Base-by-base conservation (phyloP, 371 early-diverging fungal genomes). In the Mortierella sp. region DNA sequence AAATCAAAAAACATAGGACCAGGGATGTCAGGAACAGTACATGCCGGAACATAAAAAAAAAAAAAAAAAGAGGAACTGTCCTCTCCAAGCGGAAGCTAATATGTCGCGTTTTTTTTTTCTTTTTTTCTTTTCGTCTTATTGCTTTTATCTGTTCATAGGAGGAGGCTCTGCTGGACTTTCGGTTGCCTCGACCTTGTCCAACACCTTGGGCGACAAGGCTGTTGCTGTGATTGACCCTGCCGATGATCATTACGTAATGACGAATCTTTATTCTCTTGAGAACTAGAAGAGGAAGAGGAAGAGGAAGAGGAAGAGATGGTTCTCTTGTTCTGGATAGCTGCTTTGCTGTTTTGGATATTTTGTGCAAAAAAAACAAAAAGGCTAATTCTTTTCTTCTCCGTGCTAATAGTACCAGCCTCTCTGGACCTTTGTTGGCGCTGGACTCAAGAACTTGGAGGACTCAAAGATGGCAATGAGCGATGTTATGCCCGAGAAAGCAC, bases 351-450 rank as follows among this genome's bases (percentile, higher is more conserved):
- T 53, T 37, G 37, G 37, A 37, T 9, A 5, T 9, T 37, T 37
- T 37, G 37, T 37, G 3, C 37, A 37, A 37, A 37, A 37, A 19
- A 16, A 16, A 25, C 28, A 25, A 12, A 46, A 18, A 7, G 11
- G 28, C 7, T 26, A 26, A 29, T 48, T 23, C 23, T 30, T 28
- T 12, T 30, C 30, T 18, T 15, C 18, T 30, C 50, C 70, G 71
- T 56, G 64, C 64, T 5, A 37, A 37, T 68, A 91, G 90, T 94
- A 96, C 79, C 96, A 95, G 85, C 95, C 96, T 43, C 79, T 96
- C 60, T 96, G 94, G 90, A 94, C 95, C 6, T 92, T 93, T 87
- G 94, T 96, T 62, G 96, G 96, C 62, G 94, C 88, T 62, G 96
- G 96, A 21, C 81, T 95, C 64, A 96, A 96, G 85, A 67, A 90